Base-by-base conservation (phyloP, 495 filamentous ascomycete species). In the Cudoniella acicularis region DNA sequence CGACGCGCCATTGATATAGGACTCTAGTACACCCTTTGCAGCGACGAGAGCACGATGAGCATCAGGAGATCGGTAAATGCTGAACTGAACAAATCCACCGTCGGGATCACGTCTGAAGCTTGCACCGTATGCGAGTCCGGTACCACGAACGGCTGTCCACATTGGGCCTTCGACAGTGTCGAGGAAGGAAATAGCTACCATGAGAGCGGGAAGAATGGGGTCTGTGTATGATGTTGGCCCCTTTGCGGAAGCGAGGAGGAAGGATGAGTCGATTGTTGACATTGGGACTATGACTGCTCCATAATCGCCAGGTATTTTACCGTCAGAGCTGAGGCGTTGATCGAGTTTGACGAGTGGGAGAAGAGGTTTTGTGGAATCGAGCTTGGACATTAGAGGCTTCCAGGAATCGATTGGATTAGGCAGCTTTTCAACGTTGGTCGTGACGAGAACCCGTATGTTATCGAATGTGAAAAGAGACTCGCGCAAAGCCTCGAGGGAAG, bases 141-240 rank as follows among this genome's bases (percentile, higher is more conserved):
- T 91, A 43, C 94, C 94, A 41, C 94, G 91, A 51, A 96, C 86
- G 1, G 90, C 90, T 59, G 85, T 85, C 92, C 93, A 98, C 21
- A 98, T 82, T 3, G 94, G 95, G 1, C 94, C 94, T 74, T 98
- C 95, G 17, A 94, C 88, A 0, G 91, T 85, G 62, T 96, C 92
- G 59, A 99, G 87, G 70, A 96, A 98, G 10, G 91, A 82, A 26
- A 88, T 81, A 1, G 92, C 93, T 10, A 98, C 90, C 62, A 96
- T 79, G 49, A 94, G 76, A 1, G 95, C 87, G 1, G 94, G 92
- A 11, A 98, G 76, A 22, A 79, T 77, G 0, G 91, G 90, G 64
- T 96, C 85, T 43, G 82, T 77, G 66, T 87, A 91, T 0, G 84
- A 88, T 45, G 81, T 77, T 1, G 92, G 83, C 42, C 94, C 94